Base-by-base conservation (phyloP, 78 protist genomes). In the Ministeria vibrans region DNA sequence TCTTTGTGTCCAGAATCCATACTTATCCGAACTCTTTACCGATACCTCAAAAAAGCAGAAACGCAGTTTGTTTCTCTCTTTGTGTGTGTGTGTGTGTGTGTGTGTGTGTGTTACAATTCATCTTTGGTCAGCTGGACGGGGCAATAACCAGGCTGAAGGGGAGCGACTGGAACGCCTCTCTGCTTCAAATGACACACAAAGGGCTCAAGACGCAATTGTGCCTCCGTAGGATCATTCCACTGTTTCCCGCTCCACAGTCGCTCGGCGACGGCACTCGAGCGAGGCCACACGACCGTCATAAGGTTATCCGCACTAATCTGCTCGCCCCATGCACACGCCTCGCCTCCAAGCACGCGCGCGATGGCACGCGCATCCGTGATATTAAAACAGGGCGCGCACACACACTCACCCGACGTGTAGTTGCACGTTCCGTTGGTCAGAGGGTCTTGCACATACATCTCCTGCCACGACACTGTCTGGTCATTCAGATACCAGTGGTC, bases 371-470 rank as follows among this genome's bases (percentile, higher is more conserved):
- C 41, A n/a, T n/a, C n/a, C n/a, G n/a, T n/a, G 2, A 77, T 39
- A n/a, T n/a, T n/a, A n/a, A n/a, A n/a, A n/a, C n/a, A n/a, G n/a
- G n/a, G n/a, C n/a, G n/a, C n/a, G n/a, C n/a, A n/a, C n/a, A n/a
- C n/a, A n/a, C n/a, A n/a, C n/a, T n/a, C n/a, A n/a, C n/a, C n/a
- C n/a, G n/a, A n/a, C n/a, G n/a, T n/a, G n/a, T n/a, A n/a, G n/a
- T n/a, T n/a, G n/a, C n/a, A n/a, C n/a, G n/a, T n/a, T n/a, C n/a
- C n/a, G 70, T 59, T 84, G 27, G 0, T 28, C 82, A 61, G 83
- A 4, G 93, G 92, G 43, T 90, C 93, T 36, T 72, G 3, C 69
- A 0, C 25, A 66, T 90, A 90, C 59, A 81, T 53, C 18, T 1
- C 36, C 66, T 53, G 6, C 93, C 93, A 90, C 28, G 71, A 49